A percentile compares a stretch with the other conserved stretches of the same genome.
Conservation (phyloP, 2,329 filamentous ascomycete genomes). For the Penicillium sp. region DNA sequence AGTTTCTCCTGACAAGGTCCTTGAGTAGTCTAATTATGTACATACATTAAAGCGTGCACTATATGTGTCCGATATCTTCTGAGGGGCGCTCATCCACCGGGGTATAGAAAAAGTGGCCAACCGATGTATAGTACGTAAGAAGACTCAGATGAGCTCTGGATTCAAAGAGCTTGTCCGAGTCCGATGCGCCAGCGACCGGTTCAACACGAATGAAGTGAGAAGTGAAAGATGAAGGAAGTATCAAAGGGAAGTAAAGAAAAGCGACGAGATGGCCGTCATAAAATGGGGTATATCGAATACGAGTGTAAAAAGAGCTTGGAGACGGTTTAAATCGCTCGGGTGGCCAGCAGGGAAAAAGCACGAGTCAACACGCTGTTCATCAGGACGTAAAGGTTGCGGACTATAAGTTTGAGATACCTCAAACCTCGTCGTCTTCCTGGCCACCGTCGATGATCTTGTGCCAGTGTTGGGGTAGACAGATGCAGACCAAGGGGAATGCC, state of each 20-base stretch:
- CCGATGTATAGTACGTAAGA: slow-evolving; percentile 21
- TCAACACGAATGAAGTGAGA: slow-evolving; percentile 16
- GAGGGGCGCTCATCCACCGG: slow-evolving; percentile 10
- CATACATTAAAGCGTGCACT: slow-evolving; percentile 34
- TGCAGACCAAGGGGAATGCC: slow-evolving; percentile 94
- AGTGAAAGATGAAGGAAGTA: slow-evolving; percentile 8
- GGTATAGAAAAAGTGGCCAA: slow-evolving; percentile 8
- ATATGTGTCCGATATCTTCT: slow-evolving; percentile 21
- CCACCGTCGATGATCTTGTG: slow-evolving; percentile 94
- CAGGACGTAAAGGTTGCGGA: slow-evolving; percentile 39
- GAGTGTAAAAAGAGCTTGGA: slow-evolving; percentile 19
- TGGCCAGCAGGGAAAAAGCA: slow-evolving; percentile 19
- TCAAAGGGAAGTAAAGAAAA: slow-evolving; percentile 17
- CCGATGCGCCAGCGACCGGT: slow-evolving; percentile 26
- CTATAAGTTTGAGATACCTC: slow-evolving; percentile 14
- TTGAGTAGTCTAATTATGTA: slow-evolving; percentile 30
- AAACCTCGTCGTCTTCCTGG: slow-evolving; percentile 31
- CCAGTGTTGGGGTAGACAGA: slow-evolving; percentile 95
- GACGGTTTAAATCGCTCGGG: not conserved
- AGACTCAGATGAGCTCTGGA: slow-evolving; percentile 19
- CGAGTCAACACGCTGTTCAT: slow-evolving; percentile 37
- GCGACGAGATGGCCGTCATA: slow-evolving; percentile 26
- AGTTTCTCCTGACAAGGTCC: slow-evolving; percentile 6
- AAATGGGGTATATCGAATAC: slow-evolving; percentile 35
- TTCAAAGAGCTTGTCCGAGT: slow-evolving; percentile 10